A percentile compares a stretch with the other conserved stretches of the same genome.
phyloP scores from a whole-genome alignment of 2,329 filamentous ascomycete genomes.

The Fusarium tjaetaba region DNA sequence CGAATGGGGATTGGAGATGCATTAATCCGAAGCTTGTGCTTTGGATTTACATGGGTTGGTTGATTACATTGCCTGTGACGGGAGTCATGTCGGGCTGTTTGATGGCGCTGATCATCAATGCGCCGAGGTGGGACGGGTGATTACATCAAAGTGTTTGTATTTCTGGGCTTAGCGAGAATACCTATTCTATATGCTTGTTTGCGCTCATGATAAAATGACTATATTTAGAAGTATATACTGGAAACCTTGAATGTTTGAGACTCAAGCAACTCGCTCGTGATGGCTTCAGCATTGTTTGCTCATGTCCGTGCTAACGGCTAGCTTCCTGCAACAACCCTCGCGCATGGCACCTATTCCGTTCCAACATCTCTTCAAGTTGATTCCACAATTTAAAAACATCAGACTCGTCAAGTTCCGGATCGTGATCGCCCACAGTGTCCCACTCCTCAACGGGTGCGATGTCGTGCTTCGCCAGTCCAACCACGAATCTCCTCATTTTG shows the following conservation, averaged over 20 bases:
- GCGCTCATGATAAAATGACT: neutral
- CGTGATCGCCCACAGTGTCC: neutral
- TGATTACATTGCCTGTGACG: conserved; percentile 62
- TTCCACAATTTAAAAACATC: neutral
- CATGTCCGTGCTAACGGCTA: neutral
- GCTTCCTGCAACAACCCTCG: neutral
- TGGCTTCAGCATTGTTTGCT: neutral
- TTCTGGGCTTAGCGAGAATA: neutral
- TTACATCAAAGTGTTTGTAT: neutral
- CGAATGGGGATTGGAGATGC: conserved; percentile 65
- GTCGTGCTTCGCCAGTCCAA: neutral
- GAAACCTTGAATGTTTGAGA: neutral
- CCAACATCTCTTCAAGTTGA: neutral
- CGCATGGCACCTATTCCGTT: neutral
- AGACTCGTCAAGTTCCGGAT: neutral
- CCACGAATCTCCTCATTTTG: conserved; percentile 1
- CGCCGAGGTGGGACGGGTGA: conserved; percentile 52
- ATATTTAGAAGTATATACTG: neutral
- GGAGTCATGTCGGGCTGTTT: conserved; percentile 60
- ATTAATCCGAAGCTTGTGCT: conserved; percentile 70
- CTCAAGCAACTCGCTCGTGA: neutral
- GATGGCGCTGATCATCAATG: conserved; percentile 65
- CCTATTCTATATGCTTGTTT: conserved; percentile 1
- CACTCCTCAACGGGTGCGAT: neutral
- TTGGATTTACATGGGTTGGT: conserved; percentile 66